Evolutionary conservation across 2,329 filamentous ascomycete species (phyloP).

Genomic region (Drechslera avenae): DNA sequence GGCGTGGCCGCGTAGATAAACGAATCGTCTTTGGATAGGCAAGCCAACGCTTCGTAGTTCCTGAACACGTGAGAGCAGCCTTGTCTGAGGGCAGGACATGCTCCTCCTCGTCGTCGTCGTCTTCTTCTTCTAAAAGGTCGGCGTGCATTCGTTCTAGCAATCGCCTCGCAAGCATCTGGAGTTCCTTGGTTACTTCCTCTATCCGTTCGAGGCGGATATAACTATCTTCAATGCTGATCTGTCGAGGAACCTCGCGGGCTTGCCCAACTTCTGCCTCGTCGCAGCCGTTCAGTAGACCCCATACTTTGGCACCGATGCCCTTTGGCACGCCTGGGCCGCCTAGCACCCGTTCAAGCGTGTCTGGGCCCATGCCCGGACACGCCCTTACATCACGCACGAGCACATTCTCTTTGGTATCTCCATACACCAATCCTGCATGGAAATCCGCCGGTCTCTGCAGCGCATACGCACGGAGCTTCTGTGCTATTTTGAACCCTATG

Average conservation of each 20-base stretch:
- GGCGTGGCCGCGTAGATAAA: conserved; percentile 73
- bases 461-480: conserved; percentile 68
- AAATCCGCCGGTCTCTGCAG: conserved; percentile 54
- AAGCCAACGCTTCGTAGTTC: conserved; percentile 64
- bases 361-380: conserved; percentile 66
- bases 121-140: conserved; percentile 69
- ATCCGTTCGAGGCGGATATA: conserved; percentile 73
- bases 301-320: conserved; percentile 74
- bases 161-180: conserved; percentile 70
- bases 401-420: conserved; percentile 60
- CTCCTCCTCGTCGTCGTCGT: too few species aligned
- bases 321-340: conserved; percentile 71
- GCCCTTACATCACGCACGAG: conserved; percentile 69
- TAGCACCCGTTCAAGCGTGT: conserved; percentile 70
- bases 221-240: conserved; percentile 95
- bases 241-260: conserved; percentile 73
- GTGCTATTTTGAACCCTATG: conserved; percentile 79
- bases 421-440: conserved; percentile 54
- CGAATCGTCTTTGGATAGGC: conserved; percentile 82
- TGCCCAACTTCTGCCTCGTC: conserved; percentile 76
- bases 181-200: conserved; percentile 68
- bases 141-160: conserved; percentile 77
- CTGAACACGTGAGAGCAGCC: background rate
- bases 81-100: background rate
- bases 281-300: conserved; percentile 79